Percentiles rank a stretch among this genome's conserved stretches.
These are phyloP conservation scores for Scolecobasidium constrictum DNA, from an alignment of 2,329 filamentous ascomycete species.

Conservation along the genomic window DNA sequence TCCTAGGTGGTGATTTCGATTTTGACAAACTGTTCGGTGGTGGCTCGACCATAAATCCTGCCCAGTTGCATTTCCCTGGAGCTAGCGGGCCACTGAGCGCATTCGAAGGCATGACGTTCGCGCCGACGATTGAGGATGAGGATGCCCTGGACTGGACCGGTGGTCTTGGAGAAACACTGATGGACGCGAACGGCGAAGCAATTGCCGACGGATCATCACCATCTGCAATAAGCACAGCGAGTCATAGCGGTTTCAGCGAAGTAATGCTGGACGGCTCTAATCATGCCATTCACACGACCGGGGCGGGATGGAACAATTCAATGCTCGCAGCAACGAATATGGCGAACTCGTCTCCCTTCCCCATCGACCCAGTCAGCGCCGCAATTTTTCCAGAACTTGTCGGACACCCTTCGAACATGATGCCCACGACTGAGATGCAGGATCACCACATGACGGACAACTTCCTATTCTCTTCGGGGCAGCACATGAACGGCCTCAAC, in stretches of 20 bases:
- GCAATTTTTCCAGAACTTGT: conserved; percentile 67
- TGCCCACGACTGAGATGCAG: conserved; percentile 66
- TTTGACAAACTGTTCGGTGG: conserved; percentile 61
- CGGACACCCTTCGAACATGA: conserved; percentile 38
- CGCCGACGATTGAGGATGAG: conserved; percentile 49
- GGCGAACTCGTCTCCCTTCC: conserved; percentile 48
- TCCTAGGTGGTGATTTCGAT: conserved; percentile 56
- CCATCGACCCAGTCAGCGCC: conserved; percentile 39
- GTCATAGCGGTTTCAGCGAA: conserved; percentile 84
- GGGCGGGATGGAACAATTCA: conserved; percentile 32
- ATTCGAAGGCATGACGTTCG: conserved; percentile 37
- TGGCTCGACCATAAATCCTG: conserved; percentile 51
- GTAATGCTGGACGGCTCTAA: conserved; percentile 70
- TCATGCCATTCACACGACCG: conserved; percentile 20
- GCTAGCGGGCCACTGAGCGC: conserved; percentile 47
- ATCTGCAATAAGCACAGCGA: conserved; percentile 89
- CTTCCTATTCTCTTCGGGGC: conserved; percentile 64
- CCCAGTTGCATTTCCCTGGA: conserved; percentile 74
- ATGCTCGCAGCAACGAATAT: conserved; percentile 38
- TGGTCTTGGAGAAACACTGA: conserved; percentile 68
- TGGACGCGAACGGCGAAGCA: conserved; percentile 49
- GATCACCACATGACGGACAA: conserved; percentile 60
- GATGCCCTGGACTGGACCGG: conserved; percentile 79
- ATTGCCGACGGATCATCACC: conserved; percentile 89
- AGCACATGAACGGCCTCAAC: conserved; percentile 64